Evolutionary conservation across 2,329 filamentous ascomycete species (phyloP).

Genomic region (Phyllosticta ampelicida): DNA sequence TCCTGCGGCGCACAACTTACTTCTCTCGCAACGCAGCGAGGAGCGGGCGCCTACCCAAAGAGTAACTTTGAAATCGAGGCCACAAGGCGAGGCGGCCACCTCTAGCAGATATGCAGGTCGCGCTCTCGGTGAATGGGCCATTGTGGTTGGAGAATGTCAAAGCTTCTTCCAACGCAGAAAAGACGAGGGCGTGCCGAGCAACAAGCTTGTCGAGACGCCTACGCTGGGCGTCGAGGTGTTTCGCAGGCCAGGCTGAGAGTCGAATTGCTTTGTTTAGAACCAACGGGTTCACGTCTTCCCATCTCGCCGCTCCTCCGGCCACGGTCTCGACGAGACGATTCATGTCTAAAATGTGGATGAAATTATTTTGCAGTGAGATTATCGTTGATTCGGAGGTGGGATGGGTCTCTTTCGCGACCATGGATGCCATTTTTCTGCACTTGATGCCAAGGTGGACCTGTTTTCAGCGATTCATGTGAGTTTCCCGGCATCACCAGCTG

Average conservation of each 20-base stretch:
- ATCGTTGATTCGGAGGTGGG: not conserved
- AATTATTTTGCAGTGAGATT: not conserved
- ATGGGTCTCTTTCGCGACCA: not conserved
- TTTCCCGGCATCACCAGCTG: not conserved
- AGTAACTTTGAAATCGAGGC: conserved; percentile 15
- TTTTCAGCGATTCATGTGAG: not conserved
- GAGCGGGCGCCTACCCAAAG: conserved; percentile 8
- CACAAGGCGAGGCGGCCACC: conserved; percentile 26
- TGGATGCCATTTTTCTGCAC: not conserved
- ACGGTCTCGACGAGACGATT: not conserved
- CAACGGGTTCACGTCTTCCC: not conserved
- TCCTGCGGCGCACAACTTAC: conserved; percentile 54
- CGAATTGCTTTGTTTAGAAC: not conserved
- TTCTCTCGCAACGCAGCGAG: conserved; percentile 32
- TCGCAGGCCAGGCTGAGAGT: conserved; percentile 32
- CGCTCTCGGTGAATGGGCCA: conserved; percentile 66
- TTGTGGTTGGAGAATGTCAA: conserved; percentile 68
- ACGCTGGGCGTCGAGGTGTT: conserved; percentile 54
- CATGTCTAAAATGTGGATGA: not conserved
- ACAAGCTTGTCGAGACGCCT: conserved; percentile 60
- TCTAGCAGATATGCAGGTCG: conserved; percentile 54
- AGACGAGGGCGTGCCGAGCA: conserved; percentile 57
- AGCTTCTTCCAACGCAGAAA: conserved; percentile 68
- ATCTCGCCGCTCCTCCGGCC: not conserved
- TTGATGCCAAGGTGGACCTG: not conserved